Evolutionary conservation across 768 basidiomycete species (phyloP), one percentile per base, ranked within the genome.

Genomic region (Trametes sanguinea): DNA sequence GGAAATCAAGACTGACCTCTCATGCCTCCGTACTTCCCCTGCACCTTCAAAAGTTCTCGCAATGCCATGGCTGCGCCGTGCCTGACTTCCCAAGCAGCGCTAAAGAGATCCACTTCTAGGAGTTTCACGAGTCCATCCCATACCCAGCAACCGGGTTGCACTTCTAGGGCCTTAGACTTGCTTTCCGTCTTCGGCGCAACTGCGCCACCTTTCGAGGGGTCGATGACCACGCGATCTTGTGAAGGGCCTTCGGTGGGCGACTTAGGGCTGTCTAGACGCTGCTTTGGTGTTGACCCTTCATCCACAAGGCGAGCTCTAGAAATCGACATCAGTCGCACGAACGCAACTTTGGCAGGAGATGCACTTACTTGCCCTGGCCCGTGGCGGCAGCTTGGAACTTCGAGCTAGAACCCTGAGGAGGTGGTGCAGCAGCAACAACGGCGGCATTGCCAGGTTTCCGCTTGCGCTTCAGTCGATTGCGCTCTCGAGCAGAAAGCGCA

Each of bases 51-150:
- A 47, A 98, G 74, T 70, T 98, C 97, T 48, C 94, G 83, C 33
- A 98, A 73, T 1, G 92, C 95, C 81, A 97, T 85, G 0, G 94
- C 91, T 14, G 95, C 90, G 39, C 97, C 97, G 69, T 99, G 97
- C 53, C 97, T 83, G 13, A 90, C 85, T 74, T 98, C 95, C 97
- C 97, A 98, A 3, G 86, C 82, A 3, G 88, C 82, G 68, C 89
- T 94, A 68, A 93, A 89, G 7, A 98, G 75, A 68, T 92, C 89
- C 5, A 94, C 87, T 69, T 90, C 88, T 7, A 98, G 79, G 6
- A 94, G 79, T 63, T 86, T 85, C 11, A 88, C 84, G 10, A 94
- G 82, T 16, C 89, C 91, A 66, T 90, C 89, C 94, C 94, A 95
- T 1, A 92, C 81, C 93, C 93, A 95, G 32, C 78, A 75, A 0